These are phyloP conservation scores for Cotoneaster glaucophyllus DNA, from an alignment of 306 rosid species.

Conservation along the genomic window DNA sequence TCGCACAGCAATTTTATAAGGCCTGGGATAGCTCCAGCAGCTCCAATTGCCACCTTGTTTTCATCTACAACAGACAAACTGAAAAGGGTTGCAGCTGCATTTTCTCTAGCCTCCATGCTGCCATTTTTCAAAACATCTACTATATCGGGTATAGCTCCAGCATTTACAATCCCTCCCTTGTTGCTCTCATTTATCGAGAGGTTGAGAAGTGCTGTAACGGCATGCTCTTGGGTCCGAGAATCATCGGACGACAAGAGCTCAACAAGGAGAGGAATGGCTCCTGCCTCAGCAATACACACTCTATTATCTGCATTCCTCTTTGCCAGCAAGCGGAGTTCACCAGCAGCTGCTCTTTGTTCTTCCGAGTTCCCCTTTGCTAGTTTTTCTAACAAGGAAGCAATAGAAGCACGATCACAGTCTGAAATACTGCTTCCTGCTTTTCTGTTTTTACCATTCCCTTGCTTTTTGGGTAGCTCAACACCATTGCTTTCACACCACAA, in stretches of 20 bases:
- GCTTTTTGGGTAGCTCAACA: slow-evolving; percentile 76
- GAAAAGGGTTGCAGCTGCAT: slow-evolving; percentile 97
- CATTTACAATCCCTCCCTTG: slow-evolving; percentile 83
- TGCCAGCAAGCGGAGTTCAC: slow-evolving; percentile 92
- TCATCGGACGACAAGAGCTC: slow-evolving; percentile 70
- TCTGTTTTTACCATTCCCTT: slow-evolving; percentile 58
- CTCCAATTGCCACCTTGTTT: slow-evolving; percentile 88
- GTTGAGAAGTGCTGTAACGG: slow-evolving; percentile 94
- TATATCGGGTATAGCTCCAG: slow-evolving; percentile 90
- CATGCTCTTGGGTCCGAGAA: slow-evolving; percentile 90
- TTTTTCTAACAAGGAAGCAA: slow-evolving; percentile 48
- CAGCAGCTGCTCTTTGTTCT: slow-evolving; percentile 87
- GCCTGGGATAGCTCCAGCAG: slow-evolving; percentile 98
- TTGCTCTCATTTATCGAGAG: slow-evolving; percentile 83
- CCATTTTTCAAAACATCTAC: slow-evolving; percentile 88
- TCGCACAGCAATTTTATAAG: slow-evolving; percentile 76
- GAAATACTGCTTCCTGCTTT: slow-evolving; percentile 63
- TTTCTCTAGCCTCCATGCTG: slow-evolving; percentile 97
- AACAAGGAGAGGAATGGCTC: slow-evolving; percentile 92
- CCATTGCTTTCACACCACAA: slow-evolving; percentile 99
- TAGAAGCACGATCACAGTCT: slow-evolving; percentile 72
- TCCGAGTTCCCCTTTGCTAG: slow-evolving; percentile 59
- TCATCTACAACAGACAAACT: slow-evolving; percentile 88
- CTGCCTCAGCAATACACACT: slow-evolving; percentile 95
- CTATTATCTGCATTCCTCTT: slow-evolving; percentile 91